phyloP scores from a whole-genome alignment of 169 alveolate genomes.

The Cryptosporidium bovis region DNA sequence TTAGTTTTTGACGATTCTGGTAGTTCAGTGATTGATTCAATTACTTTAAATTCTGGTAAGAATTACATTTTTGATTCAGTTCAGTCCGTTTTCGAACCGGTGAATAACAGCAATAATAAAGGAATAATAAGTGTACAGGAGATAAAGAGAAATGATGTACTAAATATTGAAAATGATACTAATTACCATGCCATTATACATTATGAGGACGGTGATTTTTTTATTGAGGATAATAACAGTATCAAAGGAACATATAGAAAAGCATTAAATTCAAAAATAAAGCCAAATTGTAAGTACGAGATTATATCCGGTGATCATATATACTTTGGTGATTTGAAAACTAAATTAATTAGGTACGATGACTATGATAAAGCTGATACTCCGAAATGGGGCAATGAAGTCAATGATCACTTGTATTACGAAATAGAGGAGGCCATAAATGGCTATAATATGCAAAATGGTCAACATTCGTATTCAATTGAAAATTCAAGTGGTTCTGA shows the following conservation, averaged over 20 bases:
- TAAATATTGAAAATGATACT: background rate
- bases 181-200: conserved; percentile 46
- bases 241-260: conserved; percentile 52
- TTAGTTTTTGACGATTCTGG: conserved; percentile 40
- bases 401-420: background rate
- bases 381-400: conserved; percentile 42
- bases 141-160: background rate
- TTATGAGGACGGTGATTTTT: conserved; percentile 59
- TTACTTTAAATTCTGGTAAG: conserved; percentile 22
- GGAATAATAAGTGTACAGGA: background rate
- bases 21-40: conserved; percentile 38
- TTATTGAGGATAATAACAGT: conserved; percentile 38
- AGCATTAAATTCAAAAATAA: conserved; percentile 3
- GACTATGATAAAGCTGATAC: conserved; percentile 32
- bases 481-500: background rate
- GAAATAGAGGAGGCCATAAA: background rate
- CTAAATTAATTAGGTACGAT: conserved; percentile 51
- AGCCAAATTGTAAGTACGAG: conserved; percentile 60
- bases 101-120: background rate
- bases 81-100: conserved; percentile 55
- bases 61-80: conserved; percentile 34
- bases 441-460: background rate
- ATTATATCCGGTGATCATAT: conserved; percentile 20
- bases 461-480: background rate
- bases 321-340: conserved; percentile 61